Conservation (phyloP, 164 flowering plant genomes). For the Taxillus chinensis region DNA sequence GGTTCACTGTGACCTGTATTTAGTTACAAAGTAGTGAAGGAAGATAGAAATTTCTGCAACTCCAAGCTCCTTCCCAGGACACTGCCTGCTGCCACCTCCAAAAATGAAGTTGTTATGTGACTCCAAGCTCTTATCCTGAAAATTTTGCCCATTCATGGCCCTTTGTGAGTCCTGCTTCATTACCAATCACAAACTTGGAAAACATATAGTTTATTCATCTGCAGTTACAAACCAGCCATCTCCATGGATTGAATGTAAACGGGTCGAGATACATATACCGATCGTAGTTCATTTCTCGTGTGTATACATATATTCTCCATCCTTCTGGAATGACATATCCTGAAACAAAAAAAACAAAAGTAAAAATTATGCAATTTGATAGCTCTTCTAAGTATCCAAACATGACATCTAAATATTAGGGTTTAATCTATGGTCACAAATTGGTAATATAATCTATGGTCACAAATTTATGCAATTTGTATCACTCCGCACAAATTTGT, state of each 20-base stretch:
- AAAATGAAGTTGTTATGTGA: slow-evolving; percentile 48
- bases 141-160: neutral
- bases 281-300: slow-evolving; percentile 3
- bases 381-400: neutral
- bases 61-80: slow-evolving; percentile 93
- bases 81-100: slow-evolving; percentile 78
- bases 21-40: slow-evolving; percentile 78
- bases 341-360: neutral
- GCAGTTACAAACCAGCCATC: slow-evolving; percentile 1
- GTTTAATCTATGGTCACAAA: too few species aligned
- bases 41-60: slow-evolving; percentile 62
- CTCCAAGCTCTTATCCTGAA: slow-evolving; percentile 60
- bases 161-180: too few species aligned
- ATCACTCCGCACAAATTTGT: too few species aligned
- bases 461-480: too few species aligned
- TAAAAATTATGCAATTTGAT: neutral
- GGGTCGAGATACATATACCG: slow-evolving; percentile 1
- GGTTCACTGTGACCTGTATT: slow-evolving; percentile 44
- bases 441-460: too few species aligned
- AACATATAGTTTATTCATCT: too few species aligned
- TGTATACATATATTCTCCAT: slow-evolving; percentile 6
- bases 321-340: slow-evolving; percentile 5
- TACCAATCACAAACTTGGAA: too few species aligned
- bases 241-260: slow-evolving; percentile 2
- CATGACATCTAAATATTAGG: neutral